These are phyloP conservation scores for Crucihimalaya himalaica DNA, from an alignment of 345 rosid species.

Conservation along the genomic window DNA sequence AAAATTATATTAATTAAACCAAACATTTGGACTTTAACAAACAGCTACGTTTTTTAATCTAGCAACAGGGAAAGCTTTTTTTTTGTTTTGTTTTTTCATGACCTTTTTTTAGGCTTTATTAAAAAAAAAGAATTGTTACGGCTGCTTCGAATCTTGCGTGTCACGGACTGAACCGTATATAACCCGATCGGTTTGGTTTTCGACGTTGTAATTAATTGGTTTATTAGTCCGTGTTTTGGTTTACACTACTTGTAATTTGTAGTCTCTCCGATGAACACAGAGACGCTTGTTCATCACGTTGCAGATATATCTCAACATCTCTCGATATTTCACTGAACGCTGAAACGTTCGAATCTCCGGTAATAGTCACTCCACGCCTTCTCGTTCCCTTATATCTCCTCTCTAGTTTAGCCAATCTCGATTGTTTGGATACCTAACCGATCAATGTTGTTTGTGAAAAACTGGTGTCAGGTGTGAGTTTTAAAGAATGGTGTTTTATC, in stretches of 20 bases:
- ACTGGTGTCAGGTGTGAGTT: conserved; percentile 22
- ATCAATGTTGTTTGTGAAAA: conserved; percentile 11
- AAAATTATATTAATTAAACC: neutral
- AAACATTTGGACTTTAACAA: neutral
- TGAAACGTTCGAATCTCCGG: conserved; percentile 11
- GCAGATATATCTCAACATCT: conserved; percentile 9
- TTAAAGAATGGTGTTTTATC: conserved; percentile 60
- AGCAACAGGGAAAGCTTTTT: neutral
- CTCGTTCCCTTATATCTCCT: neutral
- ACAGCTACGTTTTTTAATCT: neutral
- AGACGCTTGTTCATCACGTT: conserved; percentile 23
- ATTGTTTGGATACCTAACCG: neutral
- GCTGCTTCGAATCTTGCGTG: conserved; percentile 20
- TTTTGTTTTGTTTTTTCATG: neutral
- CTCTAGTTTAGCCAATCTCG: neutral
- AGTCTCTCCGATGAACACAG: neutral
- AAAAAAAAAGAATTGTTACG: conserved; percentile 21
- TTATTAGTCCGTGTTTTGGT: neutral
- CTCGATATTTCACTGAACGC: neutral
- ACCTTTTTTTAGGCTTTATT: conserved; percentile 5
- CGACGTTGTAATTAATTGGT: neutral
- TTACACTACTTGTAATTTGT: neutral
- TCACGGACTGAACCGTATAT: conserved; percentile 8
- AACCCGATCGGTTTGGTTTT: neutral
- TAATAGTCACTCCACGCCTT: neutral